Base-by-base conservation (phyloP, 768 basidiomycete species). In the Dentipellis fragilis region DNA sequence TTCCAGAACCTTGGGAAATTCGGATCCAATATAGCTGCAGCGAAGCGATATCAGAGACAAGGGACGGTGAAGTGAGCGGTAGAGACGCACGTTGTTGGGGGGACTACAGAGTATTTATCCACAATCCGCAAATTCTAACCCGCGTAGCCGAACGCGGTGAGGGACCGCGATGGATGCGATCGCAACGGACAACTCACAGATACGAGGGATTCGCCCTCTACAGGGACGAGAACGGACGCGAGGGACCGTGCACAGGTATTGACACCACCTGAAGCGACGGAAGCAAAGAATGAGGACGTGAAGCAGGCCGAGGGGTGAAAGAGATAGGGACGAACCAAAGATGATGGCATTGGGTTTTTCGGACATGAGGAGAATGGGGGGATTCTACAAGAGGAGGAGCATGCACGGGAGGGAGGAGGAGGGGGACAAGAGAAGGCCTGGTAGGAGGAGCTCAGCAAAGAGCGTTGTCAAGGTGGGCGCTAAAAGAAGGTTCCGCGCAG, bases 201-300 rank as follows among this genome's bases (percentile, higher is more conserved):
- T 52, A 90, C 89, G 22, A 88, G 74, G 23, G 82, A 70, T 57
- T 84, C 81, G 38, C 83, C 87, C 36, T 84, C 73, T 7, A 80
- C 63, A 2, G 88, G 87, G 38, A 89, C 80, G 12, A 93, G 78
- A 40, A 77, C 69, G 52, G 77, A 72, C 38, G 85, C 85, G 52
- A 93, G 79, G 50, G 83, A 76, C 51, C 89, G 79, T 9, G 90
- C 83, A 66, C 75, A 86, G 54, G 86, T 88, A 72, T 89, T 90
- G 60, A 91, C 70, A 53, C 90, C 90, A 59, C 90, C 90, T 92
- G 60, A 12, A 53, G 21, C 6, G 49, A 57, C 52, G 54, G 48
- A 48, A 39, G 53, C 57, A 39, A 58, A 54, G 48, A 55, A 54
- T 35, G 55, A 16, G 35, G 54, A 51, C 11, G 52, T 29, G 49